These are phyloP conservation scores for Hymenoscyphus albidus DNA, from an alignment of 2,329 filamentous ascomycete species.

Conservation along the genomic window DNA sequence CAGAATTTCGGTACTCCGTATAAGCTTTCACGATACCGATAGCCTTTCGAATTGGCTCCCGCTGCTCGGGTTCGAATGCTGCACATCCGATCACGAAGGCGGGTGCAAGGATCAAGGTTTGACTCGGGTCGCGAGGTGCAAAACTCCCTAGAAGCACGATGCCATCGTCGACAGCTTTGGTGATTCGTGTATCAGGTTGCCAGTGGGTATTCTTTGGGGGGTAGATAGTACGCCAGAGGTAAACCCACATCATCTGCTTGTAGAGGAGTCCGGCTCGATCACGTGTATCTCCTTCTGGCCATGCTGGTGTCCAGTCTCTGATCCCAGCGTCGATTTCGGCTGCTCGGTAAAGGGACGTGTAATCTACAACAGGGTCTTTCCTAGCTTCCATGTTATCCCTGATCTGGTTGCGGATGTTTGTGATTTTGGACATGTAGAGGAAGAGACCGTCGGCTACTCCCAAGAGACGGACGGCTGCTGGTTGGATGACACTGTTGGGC, in stretches of 20 bases:
- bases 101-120: conserved; percentile 57
- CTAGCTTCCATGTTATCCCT: conserved; percentile 60
- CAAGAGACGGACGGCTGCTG: conserved; percentile 50
- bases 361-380: conserved; percentile 67
- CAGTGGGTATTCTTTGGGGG: conserved; percentile 43
- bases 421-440: conserved; percentile 73
- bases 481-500: conserved; percentile 25
- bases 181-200: conserved; percentile 46
- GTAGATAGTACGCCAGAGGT: conserved; percentile 58
- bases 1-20: conserved; percentile 56
- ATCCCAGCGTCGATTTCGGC: conserved; percentile 73
- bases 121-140: conserved; percentile 53
- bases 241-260: conserved; percentile 64
- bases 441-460: conserved; percentile 83
- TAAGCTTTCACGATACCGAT: conserved; percentile 52
- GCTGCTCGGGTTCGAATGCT: conserved; percentile 50
- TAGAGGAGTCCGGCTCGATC: conserved; percentile 55
- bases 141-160: conserved; percentile 53
- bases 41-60: conserved; percentile 48
- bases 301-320: conserved; percentile 66
- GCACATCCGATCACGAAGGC: conserved; percentile 59
- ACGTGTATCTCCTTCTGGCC: conserved; percentile 54
- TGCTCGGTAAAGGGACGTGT: conserved; percentile 66
- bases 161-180: conserved; percentile 53
- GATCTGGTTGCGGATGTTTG: conserved; percentile 70